A percentile compares a stretch with the other conserved stretches of the same genome.
Evolutionary conservation across 2,329 filamentous ascomycete genomes (phyloP).

Genomic region (Colletotrichum sojae): DNA sequence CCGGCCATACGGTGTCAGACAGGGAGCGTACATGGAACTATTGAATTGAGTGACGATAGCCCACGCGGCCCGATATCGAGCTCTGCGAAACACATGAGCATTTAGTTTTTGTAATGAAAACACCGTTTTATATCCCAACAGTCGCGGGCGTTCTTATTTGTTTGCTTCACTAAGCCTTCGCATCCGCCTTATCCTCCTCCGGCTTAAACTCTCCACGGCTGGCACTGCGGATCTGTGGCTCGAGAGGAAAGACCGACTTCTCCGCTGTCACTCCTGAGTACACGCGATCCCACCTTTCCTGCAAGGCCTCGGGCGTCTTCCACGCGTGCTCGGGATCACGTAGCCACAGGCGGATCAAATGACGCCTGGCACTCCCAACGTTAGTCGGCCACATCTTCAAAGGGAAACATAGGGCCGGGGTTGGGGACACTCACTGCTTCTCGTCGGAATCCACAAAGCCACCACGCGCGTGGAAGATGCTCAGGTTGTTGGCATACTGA

Average conservation of each 20-base stretch:
- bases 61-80: background rate
- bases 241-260: slow-evolving; percentile 68
- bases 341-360: slow-evolving; percentile 65
- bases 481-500: slow-evolving; percentile 69
- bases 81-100: no score
- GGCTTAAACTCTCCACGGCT: slow-evolving; percentile 37
- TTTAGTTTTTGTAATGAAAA: no score
- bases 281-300: slow-evolving; percentile 64
- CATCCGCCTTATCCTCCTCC: slow-evolving; percentile 12
- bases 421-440: slow-evolving; percentile 55
- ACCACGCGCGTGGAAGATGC: slow-evolving; percentile 66
- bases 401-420: slow-evolving; percentile 40
- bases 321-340: slow-evolving; percentile 64
- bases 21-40: background rate
- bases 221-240: slow-evolving; percentile 56
- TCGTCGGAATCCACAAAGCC: slow-evolving; percentile 61
- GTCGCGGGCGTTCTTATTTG: no score
- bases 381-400: slow-evolving; percentile 38
- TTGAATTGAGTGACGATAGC: background rate
- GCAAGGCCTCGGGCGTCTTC: slow-evolving; percentile 61
- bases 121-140: no score
- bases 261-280: slow-evolving; percentile 67
- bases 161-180: background rate
- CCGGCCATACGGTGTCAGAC: no score
- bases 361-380: slow-evolving; percentile 56